Evolutionary conservation across 352 stramenopile genomes (phyloP).

Genomic region (Phytophthora melonis): DNA sequence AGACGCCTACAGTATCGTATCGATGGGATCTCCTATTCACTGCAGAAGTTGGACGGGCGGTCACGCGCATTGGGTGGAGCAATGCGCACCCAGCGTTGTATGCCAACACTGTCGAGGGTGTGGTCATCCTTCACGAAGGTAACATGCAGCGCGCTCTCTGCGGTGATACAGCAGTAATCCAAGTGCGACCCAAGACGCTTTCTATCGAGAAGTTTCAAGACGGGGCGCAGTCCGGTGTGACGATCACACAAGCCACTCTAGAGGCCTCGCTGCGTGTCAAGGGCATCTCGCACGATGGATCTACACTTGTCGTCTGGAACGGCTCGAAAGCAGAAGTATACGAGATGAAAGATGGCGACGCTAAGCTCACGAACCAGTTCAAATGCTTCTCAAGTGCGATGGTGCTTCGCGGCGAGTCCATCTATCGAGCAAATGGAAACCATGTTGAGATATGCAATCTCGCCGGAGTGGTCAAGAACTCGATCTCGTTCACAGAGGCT

Average conservation of each 20-base stretch:
- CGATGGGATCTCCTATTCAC: constrained; percentile 81
- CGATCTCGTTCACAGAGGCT: constrained; percentile 91
- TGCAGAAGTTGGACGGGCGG: constrained; percentile 53
- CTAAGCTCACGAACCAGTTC: constrained; percentile 71
- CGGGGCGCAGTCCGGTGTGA: constrained; percentile 48
- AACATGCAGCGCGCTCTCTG: constrained; percentile 86
- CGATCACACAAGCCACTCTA: constrained; percentile 70
- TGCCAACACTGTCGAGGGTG: constrained; percentile 72
- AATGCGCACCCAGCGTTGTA: constrained; percentile 69
- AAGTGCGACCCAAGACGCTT: constrained; percentile 73
- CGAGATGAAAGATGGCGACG: constrained; percentile 77
- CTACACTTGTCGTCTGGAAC: constrained; percentile 87
- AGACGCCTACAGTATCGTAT: constrained; percentile 44
- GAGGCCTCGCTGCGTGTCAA: constrained; percentile 83
- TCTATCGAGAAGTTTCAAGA: constrained; percentile 85
- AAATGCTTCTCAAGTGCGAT: constrained; percentile 79
- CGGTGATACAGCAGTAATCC: constrained; percentile 87
- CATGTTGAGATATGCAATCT: constrained; percentile 92
- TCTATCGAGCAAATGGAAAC: constrained; percentile 88
- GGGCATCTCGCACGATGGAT: constrained; percentile 83
- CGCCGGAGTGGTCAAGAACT: constrained; percentile 87
- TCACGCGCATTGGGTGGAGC: constrained; percentile 80
- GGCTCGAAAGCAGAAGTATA: constrained; percentile 90
- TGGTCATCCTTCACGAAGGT: constrained; percentile 86
- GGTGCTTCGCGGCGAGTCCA: constrained; percentile 84